Evolutionary conservation across 345 rosid species (phyloP), one percentile per base, ranked within the genome.

Genomic region (Melastoma malabathricum): DNA sequence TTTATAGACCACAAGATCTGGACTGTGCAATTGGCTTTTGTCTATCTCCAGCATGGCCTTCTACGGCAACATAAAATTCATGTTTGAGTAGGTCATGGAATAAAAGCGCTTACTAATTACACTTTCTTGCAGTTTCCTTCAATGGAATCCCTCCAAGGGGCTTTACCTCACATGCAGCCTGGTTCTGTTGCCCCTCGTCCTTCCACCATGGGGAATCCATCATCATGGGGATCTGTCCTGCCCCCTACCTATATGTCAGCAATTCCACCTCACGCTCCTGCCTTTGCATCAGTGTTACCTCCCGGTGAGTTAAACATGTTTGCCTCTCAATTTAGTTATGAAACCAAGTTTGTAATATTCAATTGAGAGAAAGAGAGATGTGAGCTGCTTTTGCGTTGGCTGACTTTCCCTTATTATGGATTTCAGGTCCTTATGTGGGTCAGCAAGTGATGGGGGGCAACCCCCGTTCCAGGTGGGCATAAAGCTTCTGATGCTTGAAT

Each of bases 61-160:
- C n/a, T n/a, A n/a, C n/a, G n/a, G n/a, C n/a, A n/a, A n/a, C n/a
- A n/a, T n/a, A n/a, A n/a, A n/a, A n/a, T n/a, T n/a, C 25, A 22
- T 22, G 25, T 22, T 22, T 22, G 4, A 22, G 25, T 22, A 1
- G 25, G 25, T 22, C 25, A 22, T 34, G 41, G 41, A 34, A 34
- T 8, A 34, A 51, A 34, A 31, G 44, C 25, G 16, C 41, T 17
- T 0, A 41, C 14, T 51, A 2, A 10, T 51, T 17, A 9, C 15
- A 8, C 18, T 4, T 13, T 18, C 3, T 55, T 81, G 68, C 59
- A 77, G 89, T 92, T 87, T 66, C 93, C 92, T 71, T 75, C 92
- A 53, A 72, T 87, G 86, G 67, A 62, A 17, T 47, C 95, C 53
- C 61, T 80, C 56, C 89, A 80, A 71, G 66, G 81, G 61, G 84